Evolutionary conservation across 768 basidiomycete genomes (phyloP), one percentile per base, ranked within the genome.

Genomic region (Suillus clintonianus): DNA sequence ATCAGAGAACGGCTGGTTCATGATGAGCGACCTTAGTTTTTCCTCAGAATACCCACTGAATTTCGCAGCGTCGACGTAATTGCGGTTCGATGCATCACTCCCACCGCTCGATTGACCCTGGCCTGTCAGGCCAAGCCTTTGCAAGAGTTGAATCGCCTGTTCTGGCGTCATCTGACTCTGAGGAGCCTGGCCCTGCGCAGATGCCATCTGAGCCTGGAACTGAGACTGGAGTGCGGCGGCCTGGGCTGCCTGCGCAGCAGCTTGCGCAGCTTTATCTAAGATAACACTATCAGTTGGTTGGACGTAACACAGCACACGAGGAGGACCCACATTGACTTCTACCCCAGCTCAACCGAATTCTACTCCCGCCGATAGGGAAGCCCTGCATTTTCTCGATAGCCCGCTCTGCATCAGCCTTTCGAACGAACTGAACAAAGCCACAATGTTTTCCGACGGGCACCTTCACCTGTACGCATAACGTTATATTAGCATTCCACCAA

Each of bases 381-480:
- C 94, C 95, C 80, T 97, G 95, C 95, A 97, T 95, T 78, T 93
- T 94, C 78, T 95, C 92, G 65, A 97, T 97, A 10, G 95, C 94
- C 42, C 86, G 83, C 75, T 96, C 94, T 13, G 95, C 95, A 76
- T 97, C 95, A 11, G 86, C 87, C 76, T 97, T 95, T 67, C 89
- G 85, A 32, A 97, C 92, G 70, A 94, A 97, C 77, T 97, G 95
- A 51, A 97, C 95, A 71, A 97, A 97, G 1, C 95, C 95, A 69
- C 95, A 97, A 67, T 95, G 92, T 72, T 97, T 97, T 58, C 94
- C 94, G 50, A 93, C 90, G 13, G 95, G 95, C n/a, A 97, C 95
- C 77, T 96, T 97, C 72, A 97, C 95, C 92, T 94, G 68, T 50
- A 65, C 45, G 45, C 42, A 53, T 54, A 62, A 24, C 30, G 36